These are phyloP conservation scores for Suhomyces wounanorum DNA, from an alignment of 1,139 yeast species.

Conservation along the genomic window DNA sequence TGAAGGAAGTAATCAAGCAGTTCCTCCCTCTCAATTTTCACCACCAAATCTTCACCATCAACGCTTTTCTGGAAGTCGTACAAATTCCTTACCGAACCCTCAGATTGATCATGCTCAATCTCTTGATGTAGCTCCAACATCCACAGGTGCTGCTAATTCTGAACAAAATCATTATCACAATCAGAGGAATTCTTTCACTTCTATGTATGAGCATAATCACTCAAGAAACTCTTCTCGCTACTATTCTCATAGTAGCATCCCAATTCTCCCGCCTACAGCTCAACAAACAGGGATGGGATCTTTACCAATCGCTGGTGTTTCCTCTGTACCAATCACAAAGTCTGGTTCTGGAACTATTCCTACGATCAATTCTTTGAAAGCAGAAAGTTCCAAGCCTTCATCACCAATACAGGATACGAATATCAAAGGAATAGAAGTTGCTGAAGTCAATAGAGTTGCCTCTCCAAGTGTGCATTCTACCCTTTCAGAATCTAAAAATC, in stretches of 20 bases:
- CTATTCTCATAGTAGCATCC: conserved; percentile 9
- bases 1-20: conserved; percentile 1
- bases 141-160: conserved; percentile 2
- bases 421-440: neutral
- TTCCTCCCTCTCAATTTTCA: conserved; percentile 3
- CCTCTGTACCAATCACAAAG: neutral
- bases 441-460: conserved; percentile 4
- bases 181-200: conserved; percentile 22
- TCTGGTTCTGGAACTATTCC: conserved; percentile 10
- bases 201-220: conserved; percentile 20
- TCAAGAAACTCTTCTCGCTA: conserved; percentile 5
- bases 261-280: conserved; percentile 9
- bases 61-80: conserved; percentile 16
- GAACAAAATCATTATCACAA: conserved; percentile 6
- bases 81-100: conserved; percentile 29
- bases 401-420: conserved; percentile 7
- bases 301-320: conserved; percentile 1
- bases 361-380: conserved; percentile 5
- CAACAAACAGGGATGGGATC: conserved; percentile 1
- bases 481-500: conserved; percentile 17
- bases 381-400: conserved; percentile 7
- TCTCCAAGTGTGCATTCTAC: conserved; percentile 5
- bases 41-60: conserved; percentile 2
- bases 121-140: conserved; percentile 10
- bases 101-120: conserved; percentile 17